Conservation (phyloP, 225 moss, liverwort and hornwort genomes). For the Rhytidiadelphus loreus region DNA sequence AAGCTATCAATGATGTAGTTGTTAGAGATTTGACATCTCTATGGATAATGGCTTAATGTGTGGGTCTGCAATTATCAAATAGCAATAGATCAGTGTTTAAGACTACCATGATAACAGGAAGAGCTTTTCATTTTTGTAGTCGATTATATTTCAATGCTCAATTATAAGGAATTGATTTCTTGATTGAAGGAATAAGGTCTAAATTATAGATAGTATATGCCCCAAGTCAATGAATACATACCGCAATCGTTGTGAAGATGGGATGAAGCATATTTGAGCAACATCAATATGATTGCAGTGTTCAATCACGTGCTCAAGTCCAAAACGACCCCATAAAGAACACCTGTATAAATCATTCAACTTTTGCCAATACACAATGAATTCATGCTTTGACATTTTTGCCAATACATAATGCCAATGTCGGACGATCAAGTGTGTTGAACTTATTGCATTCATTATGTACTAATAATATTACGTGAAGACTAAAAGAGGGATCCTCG, state of each 20-base stretch:
- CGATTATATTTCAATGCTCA: not conserved
- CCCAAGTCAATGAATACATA: not conserved
- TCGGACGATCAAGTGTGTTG: too few species aligned
- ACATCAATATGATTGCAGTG: constrained; percentile 29
- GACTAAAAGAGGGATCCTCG: too few species aligned
- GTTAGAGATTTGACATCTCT: constrained; percentile 30
- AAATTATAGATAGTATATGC: not conserved
- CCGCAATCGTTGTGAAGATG: constrained; percentile 18
- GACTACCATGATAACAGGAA: not conserved
- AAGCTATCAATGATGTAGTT: constrained; percentile 18
- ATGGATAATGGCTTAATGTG: constrained; percentile 15
- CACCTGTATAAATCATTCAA: not conserved
- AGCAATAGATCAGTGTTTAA: not conserved
- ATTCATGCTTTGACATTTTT: too few species aligned
- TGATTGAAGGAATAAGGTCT: not conserved
- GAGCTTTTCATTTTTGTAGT: not conserved
- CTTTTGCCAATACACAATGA: too few species aligned
- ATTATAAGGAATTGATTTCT: not conserved
- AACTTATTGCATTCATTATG: too few species aligned
- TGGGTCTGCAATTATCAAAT: not conserved
- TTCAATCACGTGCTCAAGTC: constrained; percentile 17
- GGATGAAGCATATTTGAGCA: constrained; percentile 10
- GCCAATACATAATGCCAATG: too few species aligned
- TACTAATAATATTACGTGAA: too few species aligned
- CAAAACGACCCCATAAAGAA: not conserved